phyloP scores from a whole-genome alignment of 2,329 filamentous ascomycete genomes.

The Hysterium pulicare region DNA sequence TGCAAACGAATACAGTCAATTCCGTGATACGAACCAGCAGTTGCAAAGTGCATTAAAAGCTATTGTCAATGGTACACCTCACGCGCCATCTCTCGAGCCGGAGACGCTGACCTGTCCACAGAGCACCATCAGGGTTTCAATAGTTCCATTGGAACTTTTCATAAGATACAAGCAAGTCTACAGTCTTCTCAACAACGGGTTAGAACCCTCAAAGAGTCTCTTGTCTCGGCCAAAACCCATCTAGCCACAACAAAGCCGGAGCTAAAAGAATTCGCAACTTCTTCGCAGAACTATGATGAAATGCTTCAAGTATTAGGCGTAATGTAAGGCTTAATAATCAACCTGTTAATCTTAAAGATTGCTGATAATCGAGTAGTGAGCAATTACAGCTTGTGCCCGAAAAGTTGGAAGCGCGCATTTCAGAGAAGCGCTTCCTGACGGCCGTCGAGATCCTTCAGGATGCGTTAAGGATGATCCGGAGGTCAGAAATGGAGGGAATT shows the following conservation, averaged over 20 bases:
- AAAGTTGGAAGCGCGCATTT: conserved; percentile 88
- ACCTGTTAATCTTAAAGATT: neutral
- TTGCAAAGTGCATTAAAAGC: conserved; percentile 90
- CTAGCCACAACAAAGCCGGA: conserved; percentile 85
- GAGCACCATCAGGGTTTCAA: conserved; percentile 99
- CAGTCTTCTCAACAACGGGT: conserved; percentile 84
- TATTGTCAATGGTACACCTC: conserved; percentile 70
- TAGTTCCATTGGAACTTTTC: conserved; percentile 96
- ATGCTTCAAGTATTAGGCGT: conserved; percentile 79
- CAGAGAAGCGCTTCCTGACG: conserved; percentile 89
- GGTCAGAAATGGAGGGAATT: conserved; percentile 86
- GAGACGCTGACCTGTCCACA: conserved; percentile 17
- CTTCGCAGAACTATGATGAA: conserved; percentile 86
- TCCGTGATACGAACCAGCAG: conserved; percentile 77
- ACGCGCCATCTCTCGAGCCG: neutral
- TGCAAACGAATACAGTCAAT: conserved; percentile 82
- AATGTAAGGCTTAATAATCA: conserved; percentile 52
- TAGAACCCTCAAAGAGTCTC: conserved; percentile 75
- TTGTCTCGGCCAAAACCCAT: conserved; percentile 74
- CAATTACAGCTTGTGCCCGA: conserved; percentile 86
- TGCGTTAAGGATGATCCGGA: conserved; percentile 76
- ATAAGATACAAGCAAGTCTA: conserved; percentile 95
- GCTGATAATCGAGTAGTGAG: conserved; percentile 61
- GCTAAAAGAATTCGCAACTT: conserved; percentile 80
- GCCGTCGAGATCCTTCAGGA: conserved; percentile 91